Percentiles rank a stretch among this genome's conserved stretches.
phyloP scores from a whole-genome alignment of 1,284 basidiomycete genomes.

The Pterulicium gracile region DNA sequence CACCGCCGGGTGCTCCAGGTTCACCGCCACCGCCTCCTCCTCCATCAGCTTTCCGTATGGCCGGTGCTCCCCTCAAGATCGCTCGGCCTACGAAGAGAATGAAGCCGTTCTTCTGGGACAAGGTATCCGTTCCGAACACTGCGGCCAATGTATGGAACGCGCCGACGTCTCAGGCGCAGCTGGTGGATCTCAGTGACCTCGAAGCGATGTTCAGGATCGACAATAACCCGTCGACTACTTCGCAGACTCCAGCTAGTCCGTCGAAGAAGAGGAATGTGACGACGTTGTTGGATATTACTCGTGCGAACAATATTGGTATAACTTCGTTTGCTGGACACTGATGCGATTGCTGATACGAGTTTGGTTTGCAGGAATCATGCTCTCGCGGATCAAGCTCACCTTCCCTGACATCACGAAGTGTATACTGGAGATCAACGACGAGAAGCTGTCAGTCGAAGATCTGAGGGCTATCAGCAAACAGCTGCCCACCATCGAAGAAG shows the following conservation, averaged over 20 bases:
- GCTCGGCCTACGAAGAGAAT: conserved; percentile 47
- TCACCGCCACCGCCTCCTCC: conserved; percentile 23
- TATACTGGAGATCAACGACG: conserved; percentile 62
- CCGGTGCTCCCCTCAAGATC: conserved; percentile 18
- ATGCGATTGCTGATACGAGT: too few species aligned
- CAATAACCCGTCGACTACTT: conserved; percentile 23
- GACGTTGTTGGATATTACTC: conserved; percentile 67
- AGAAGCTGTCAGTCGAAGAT: conserved; percentile 55
- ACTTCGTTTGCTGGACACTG: too few species aligned
- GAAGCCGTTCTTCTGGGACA: conserved; percentile 89
- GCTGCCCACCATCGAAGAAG: conserved; percentile 71
- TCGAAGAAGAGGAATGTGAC: conserved; percentile 51
- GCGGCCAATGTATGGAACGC: conserved; percentile 62
- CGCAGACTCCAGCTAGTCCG: conserved; percentile 27
- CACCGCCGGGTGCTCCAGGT: conserved; percentile 18
- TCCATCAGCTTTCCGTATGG: conserved; percentile 21
- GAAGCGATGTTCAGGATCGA: conserved; percentile 68
- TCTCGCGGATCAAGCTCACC: conserved; percentile 61
- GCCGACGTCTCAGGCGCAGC: conserved; percentile 25
- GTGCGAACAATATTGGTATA: conserved; percentile 79
- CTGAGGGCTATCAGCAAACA: conserved; percentile 65
- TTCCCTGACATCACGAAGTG: conserved; percentile 57
- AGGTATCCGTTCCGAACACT: conserved; percentile 39
- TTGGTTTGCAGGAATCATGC: conserved; percentile 58
- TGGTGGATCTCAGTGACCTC: conserved; percentile 49